These are phyloP conservation scores for Dothideomycetes sp. DNA, from an alignment of 2,329 filamentous ascomycete genomes.

Conservation along the genomic window DNA sequence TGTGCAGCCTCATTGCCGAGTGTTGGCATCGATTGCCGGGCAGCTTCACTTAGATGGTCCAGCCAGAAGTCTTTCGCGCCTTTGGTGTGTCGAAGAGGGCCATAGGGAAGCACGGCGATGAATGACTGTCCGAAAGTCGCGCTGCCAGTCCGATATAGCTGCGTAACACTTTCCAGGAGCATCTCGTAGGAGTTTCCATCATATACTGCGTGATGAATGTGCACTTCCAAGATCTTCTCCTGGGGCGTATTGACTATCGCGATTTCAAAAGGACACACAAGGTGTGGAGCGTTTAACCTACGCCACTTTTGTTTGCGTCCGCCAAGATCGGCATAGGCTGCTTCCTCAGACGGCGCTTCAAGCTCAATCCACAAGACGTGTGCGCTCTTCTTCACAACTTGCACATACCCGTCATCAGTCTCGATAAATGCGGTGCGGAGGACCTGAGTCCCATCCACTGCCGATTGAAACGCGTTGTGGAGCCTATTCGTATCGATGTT, in stretches of 20 bases:
- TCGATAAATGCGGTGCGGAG: conserved; percentile 62
- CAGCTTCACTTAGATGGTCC: conserved; percentile 36
- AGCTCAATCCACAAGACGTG: conserved; percentile 15
- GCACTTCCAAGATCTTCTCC: conserved; percentile 41
- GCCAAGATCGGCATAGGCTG: conserved; percentile 24
- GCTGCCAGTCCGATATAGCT: conserved; percentile 34
- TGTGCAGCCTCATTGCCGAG: conserved; percentile 13
- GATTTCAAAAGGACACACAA: conserved; percentile 44
- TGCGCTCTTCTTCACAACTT: conserved; percentile 45
- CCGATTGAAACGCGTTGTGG: conserved; percentile 44
- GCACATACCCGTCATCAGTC: conserved; percentile 65
- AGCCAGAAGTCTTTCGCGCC: conserved; percentile 58
- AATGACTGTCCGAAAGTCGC: conserved; percentile 43
- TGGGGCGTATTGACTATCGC: conserved; percentile 27
- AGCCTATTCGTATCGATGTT: conserved; percentile 39
- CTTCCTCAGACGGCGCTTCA: conserved; percentile 31
- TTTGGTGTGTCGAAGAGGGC: conserved; percentile 48
- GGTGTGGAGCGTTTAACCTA: conserved; percentile 34
- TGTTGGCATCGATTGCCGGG: conserved; percentile 19
- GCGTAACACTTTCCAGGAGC: conserved; percentile 49
- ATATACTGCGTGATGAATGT: conserved; percentile 79
- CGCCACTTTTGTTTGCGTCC: conserved; percentile 42
- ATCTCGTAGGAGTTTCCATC: conserved; percentile 69
- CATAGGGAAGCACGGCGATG: conserved; percentile 54
- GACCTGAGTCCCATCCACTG: conserved; percentile 47